Base-by-base conservation (phyloP, 345 rosid genomes). In the Luvunga scandens region DNA sequence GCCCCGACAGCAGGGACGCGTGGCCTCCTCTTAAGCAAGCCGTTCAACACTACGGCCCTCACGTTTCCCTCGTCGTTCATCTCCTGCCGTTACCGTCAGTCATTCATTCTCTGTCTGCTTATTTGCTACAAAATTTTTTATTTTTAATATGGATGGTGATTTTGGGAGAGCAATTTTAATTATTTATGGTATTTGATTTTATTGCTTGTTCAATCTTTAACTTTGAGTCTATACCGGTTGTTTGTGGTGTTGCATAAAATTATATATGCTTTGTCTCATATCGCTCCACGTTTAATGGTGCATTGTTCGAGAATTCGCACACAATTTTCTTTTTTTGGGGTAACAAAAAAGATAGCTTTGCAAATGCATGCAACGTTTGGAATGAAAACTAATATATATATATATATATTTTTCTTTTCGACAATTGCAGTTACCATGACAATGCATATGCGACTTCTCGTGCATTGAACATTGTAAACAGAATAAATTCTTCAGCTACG, bases 41-140 rank as follows among this genome's bases (percentile, higher is more conserved):
- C 55, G 77, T 93, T 53, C 78, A 82, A 33, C 63, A 84, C 83
- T 93, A 95, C 78, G 93, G 94, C 73, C 75, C 90, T 81, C 92
- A 86, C 79, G 90, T 91, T 74, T 78, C 80, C 38, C 83, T 93
- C 59, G 7, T 78, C 79, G 81, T 91, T 83, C 96, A 93, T 78
- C 93, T 93, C 73, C 90, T 95, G 28, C 99, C 99, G 5, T 78
- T 95, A 48, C 98, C 99, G 99, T 95, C 9, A 88, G 98, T 68
- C 62, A 5, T 19, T 30, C 27, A 42, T 25, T 27, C 30, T 16
- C 27, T 27, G 7, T 56, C n/a, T 18, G 6, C 16, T 55, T 30
- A 0, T 56, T 61, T 19, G 12, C 48, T 14, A 38, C n/a, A 67
- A 21, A 66, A 36, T 12, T 50, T 39, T 24, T 13, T 27, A 5